Evolutionary conservation across 164 flowering plant species (phyloP).

Genomic region (Vitis cinerea): DNA sequence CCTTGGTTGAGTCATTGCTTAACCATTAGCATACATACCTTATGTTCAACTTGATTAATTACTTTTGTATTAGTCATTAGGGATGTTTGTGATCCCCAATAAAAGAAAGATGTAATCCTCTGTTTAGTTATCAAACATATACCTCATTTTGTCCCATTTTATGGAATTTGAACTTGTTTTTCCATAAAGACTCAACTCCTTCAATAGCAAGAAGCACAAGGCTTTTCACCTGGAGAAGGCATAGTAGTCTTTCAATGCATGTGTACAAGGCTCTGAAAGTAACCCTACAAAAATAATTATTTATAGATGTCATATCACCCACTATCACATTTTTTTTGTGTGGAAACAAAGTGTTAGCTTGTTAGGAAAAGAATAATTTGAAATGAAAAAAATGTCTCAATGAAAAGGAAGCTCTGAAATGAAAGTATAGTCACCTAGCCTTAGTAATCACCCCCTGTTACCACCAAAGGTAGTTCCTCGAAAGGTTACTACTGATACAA

Average conservation of each 20-base stretch:
- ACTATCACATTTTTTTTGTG: too few species aligned
- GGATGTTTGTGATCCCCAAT: too few species aligned
- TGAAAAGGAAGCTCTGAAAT: neutral
- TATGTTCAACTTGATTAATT: too few species aligned
- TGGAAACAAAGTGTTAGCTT: too few species aligned
- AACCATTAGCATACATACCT: too few species aligned
- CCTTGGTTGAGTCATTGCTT: too few species aligned
- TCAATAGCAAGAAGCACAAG: slow-evolving; percentile 69
- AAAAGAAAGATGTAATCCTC: neutral
- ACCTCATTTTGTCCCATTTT: slow-evolving; percentile 47
- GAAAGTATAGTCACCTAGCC: slow-evolving; percentile 36
- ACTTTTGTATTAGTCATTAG: too few species aligned
- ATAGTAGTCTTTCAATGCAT: slow-evolving; percentile 53
- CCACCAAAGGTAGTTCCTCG: too few species aligned
- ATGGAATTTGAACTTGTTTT: slow-evolving; percentile 49
- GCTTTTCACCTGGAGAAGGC: slow-evolving; percentile 38
- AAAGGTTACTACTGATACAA: too few species aligned
- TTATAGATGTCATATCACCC: neutral
- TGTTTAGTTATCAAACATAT: neutral
- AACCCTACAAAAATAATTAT: slow-evolving; percentile 43
- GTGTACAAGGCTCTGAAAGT: slow-evolving; percentile 49
- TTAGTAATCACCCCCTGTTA: slow-evolving; percentile 17
- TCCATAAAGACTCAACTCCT: slow-evolving; percentile 68
- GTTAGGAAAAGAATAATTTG: too few species aligned
- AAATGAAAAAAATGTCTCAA: neutral